phyloP scores from a whole-genome alignment of 1,139 yeast genomes.

The Scheffersomyces titani region DNA sequence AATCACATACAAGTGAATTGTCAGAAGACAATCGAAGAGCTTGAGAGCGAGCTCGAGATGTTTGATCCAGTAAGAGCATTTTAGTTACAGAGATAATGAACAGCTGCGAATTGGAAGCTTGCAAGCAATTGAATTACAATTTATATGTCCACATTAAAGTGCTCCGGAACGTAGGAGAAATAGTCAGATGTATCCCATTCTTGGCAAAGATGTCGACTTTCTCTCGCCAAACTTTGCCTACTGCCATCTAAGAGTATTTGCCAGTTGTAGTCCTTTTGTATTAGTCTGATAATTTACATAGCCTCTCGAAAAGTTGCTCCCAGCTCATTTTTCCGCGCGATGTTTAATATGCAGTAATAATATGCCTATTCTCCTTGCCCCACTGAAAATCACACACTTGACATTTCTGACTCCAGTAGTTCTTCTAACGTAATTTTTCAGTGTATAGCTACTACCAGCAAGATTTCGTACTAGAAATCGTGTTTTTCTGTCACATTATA shows the following conservation, averaged over 20 bases:
- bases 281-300: too few species aligned
- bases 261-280: too few species aligned
- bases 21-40: background rate
- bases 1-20: background rate
- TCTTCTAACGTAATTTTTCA: background rate
- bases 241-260: too few species aligned
- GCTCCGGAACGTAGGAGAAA: too few species aligned
- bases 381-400: background rate
- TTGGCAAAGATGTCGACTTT: too few species aligned
- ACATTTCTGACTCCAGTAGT: background rate
- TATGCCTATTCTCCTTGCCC: background rate
- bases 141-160: background rate
- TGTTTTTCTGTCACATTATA: background rate
- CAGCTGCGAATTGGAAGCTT: background rate
- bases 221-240: too few species aligned
- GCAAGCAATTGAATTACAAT: too few species aligned
- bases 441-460: background rate
- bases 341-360: background rate
- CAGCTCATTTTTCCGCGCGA: background rate
- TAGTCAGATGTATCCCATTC: too few species aligned
- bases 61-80: conserved; percentile 2
- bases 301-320: background rate
- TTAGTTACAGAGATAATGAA: background rate
- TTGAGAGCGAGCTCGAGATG: conserved; percentile 1
- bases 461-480: background rate